Conservation (phyloP, 805 yeast species). For the Metschnikowia peoriensis region DNA sequence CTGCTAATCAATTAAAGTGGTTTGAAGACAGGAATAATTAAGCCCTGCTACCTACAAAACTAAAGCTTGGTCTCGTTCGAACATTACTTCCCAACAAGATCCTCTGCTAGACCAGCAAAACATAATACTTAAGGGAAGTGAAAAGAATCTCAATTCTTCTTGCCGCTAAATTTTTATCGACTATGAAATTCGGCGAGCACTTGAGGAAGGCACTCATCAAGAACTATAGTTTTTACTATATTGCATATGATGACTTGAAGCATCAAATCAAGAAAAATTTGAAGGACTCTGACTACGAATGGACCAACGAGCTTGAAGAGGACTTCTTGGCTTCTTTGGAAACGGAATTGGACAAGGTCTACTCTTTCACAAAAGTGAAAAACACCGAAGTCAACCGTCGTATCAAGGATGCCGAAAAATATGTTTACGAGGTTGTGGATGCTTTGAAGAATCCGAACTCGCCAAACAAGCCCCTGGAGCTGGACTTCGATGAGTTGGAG, state of each 20-base stretch:
- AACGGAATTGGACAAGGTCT: constrained; percentile 87
- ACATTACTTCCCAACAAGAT: not conserved
- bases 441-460: constrained; percentile 40
- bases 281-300: constrained; percentile 51
- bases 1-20: not conserved
- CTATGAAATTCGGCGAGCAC: constrained; percentile 95
- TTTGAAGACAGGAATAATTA: constrained; percentile 3
- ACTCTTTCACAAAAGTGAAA: constrained; percentile 85
- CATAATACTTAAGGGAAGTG: not conserved
- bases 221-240: constrained; percentile 87
- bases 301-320: constrained; percentile 83
- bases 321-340: constrained; percentile 74
- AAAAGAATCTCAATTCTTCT: not conserved
- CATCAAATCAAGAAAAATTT: constrained; percentile 71
- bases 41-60: not conserved
- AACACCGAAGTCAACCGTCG: constrained; percentile 82
- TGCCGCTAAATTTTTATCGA: not conserved
- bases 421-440: constrained; percentile 65
- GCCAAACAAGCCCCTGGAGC: constrained; percentile 39
- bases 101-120: not conserved
- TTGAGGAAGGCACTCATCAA: constrained; percentile 84
- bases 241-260: constrained; percentile 88
- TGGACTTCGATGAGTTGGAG: constrained; percentile 44
- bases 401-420: constrained; percentile 74
- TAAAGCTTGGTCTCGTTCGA: not conserved